Base-by-base conservation (phyloP, 1,284 basidiomycete genomes). In the Wallemia hederae region DNA sequence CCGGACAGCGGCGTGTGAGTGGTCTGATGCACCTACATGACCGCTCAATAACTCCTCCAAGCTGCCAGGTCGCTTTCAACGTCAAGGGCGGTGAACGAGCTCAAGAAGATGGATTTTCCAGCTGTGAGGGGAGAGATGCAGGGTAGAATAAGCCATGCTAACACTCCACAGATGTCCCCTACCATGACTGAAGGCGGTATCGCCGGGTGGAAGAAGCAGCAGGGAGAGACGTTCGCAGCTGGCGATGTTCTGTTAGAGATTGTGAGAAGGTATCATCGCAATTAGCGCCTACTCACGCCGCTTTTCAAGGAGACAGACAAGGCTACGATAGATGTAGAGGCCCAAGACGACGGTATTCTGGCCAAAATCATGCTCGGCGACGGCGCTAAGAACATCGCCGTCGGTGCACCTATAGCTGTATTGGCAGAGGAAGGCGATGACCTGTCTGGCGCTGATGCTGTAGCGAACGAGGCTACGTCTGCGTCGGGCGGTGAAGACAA, bases 141-240 rank as follows among this genome's bases (percentile, higher is more conserved):
- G 39, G 5, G 9, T 49, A 22, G 11, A 49, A 19, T 49, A n/a
- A n/a, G 39, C n/a, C 11, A 14, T 15, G 11, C 19, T 49, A 49
- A 49, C n/a, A 49, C 5, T n/a, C 22, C 11, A 15, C 39, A 49
- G 39, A 98, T 98, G 94, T 94, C 89, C 65, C 92, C 92, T 59
- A 98, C 92, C 64, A 99, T 99, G 92, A 91, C 89, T 14, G 92
- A 97, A 75, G 94, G 94, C 66, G 94, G 92, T 66, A 94, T 99
- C 70, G 85, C 92, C 59, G 76, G 77, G 56, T 99, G 94, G 94
- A 97, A 96, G 78, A 85, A 88, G 76, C 82, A 85, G 72, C 88
- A 94, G 72, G 94, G 94, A 62, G 90, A 97, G 67, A 63, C 80
- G 3, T 99, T 90, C 71, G 67, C 81, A 9, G 79, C 83, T 3